Evolutionary conservation across 2,329 filamentous ascomycete genomes (phyloP), one percentile per base, ranked within the genome.

Genomic region (Claviceps purpurea): DNA sequence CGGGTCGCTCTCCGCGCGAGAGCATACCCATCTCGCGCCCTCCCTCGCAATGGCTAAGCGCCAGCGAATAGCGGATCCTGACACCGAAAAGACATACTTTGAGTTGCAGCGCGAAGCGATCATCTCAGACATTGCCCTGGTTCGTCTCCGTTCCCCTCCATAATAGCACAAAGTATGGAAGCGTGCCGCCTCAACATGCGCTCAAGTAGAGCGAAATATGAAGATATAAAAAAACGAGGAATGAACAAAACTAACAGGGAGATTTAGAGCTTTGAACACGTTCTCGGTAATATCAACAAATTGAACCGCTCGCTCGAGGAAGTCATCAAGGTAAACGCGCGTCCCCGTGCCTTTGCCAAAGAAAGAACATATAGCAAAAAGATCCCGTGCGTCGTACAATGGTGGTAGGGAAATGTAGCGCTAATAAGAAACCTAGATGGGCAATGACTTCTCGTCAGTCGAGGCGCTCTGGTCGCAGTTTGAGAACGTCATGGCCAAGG

Each of bases 401-500:
- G 4, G 24, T 26, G 30, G 1, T 34, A 1, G 30, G 10, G 3
- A 34, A 34, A 11, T 11, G 1, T 34, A 1, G 30, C 30, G 30
- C 30, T 34, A 34, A 34, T 34, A 11, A 34, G 10, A 11, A 34
- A 20, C 11, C 5, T 51, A 88, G 83, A 84, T 98, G 50, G 93
- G 93, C 40, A 95, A 95, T 68, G 93, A 98, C 64, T 96, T 98
- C 70, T 84, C 87, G n/a, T 90, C 89, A 4, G 93, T 98, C 44
- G 93, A 98, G 68, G 89, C 89, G 34, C 77, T 98, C 16, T 98
- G 93, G 93, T 94, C 87, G 41, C 89, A 95, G 62, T 97, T 98
- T 64, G 93, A 98, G 71, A 87, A 84, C 59, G 90, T 97, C 60
- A 97, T 96, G 90, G 87, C 81, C 8, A 87, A 85, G 62, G 72